A percentile compares a stretch with the other conserved stretches of the same genome.
phyloP scores from a whole-genome alignment of 2,329 filamentous ascomycete species.

The Aspergillus chevalieri region DNA sequence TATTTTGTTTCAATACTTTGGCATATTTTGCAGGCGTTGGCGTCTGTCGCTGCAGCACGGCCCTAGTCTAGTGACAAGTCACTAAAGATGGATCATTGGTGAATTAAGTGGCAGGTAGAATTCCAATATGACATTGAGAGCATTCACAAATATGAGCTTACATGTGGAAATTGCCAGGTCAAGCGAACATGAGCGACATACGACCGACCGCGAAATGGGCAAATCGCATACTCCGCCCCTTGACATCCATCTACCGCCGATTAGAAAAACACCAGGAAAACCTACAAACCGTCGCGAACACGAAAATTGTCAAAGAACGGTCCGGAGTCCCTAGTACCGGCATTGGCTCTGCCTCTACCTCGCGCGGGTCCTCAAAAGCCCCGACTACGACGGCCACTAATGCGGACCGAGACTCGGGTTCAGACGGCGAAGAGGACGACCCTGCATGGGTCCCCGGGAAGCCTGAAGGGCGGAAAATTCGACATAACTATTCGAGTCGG shows the following conservation, averaged over 20 bases:
- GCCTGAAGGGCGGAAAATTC: constrained; percentile 26
- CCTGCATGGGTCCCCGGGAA: constrained; percentile 36
- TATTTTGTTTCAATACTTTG: not conserved
- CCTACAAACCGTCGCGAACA: constrained; percentile 21
- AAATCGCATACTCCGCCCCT: constrained; percentile 38
- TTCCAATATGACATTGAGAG: not conserved
- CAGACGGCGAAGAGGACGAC: constrained; percentile 32
- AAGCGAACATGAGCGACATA: constrained; percentile 29
- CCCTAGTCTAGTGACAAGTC: not conserved
- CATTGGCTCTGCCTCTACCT: not conserved
- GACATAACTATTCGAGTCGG: constrained; percentile 33
- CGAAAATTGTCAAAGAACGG: constrained; percentile 12
- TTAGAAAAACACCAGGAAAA: constrained; percentile 37
- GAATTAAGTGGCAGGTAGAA: not conserved
- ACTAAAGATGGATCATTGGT: not conserved
- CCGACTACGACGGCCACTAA: constrained; percentile 1
- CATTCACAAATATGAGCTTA: not conserved
- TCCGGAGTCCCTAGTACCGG: not conserved
- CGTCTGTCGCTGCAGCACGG: not conserved
- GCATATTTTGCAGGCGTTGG: not conserved
- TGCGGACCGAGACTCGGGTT: constrained; percentile 16
- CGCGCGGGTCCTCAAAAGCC: no score
- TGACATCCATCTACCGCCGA: constrained; percentile 35
- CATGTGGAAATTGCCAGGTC: not conserved
- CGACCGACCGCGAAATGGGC: constrained; percentile 38